Conservation (phyloP, 306 rosid species). For the Dicorynia guianensis region DNA sequence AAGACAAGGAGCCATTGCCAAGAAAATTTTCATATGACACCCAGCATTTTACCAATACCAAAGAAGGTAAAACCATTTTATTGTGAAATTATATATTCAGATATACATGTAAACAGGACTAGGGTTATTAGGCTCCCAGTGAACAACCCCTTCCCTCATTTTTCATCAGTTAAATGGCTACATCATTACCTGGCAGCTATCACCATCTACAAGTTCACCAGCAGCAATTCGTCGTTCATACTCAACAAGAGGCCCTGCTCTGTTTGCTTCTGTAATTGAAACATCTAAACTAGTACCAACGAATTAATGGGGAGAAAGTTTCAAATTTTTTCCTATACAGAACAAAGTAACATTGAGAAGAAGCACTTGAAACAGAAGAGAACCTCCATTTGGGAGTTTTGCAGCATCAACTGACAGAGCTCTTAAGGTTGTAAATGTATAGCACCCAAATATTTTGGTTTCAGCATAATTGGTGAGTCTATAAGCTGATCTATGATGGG, state of each 20-base stretch:
- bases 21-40: constrained; percentile 27
- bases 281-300: constrained; percentile 38
- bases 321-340: constrained; percentile 15
- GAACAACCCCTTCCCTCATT: neutral
- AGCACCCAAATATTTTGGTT: constrained; percentile 37
- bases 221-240: constrained; percentile 82
- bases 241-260: constrained; percentile 91
- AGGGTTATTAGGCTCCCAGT: neutral
- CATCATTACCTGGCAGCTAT: constrained; percentile 75
- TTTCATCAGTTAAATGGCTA: neutral
- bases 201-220: constrained; percentile 91
- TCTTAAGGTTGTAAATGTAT: constrained; percentile 51
- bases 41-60: constrained; percentile 25
- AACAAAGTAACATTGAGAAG: constrained; percentile 1
- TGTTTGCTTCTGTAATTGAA: constrained; percentile 53
- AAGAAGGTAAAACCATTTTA: constrained; percentile 34
- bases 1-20: constrained; percentile 15
- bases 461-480: constrained; percentile 46
- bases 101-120: neutral
- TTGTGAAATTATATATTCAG: neutral
- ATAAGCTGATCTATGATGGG: constrained; percentile 46
- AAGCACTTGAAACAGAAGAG: neutral
- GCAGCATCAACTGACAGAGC: constrained; percentile 58
- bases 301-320: constrained; percentile 20
- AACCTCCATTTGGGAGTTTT: constrained; percentile 69